These are phyloP conservation scores for Salvia hispanica DNA, from an alignment of 257 asterid species.

Conservation along the genomic window DNA sequence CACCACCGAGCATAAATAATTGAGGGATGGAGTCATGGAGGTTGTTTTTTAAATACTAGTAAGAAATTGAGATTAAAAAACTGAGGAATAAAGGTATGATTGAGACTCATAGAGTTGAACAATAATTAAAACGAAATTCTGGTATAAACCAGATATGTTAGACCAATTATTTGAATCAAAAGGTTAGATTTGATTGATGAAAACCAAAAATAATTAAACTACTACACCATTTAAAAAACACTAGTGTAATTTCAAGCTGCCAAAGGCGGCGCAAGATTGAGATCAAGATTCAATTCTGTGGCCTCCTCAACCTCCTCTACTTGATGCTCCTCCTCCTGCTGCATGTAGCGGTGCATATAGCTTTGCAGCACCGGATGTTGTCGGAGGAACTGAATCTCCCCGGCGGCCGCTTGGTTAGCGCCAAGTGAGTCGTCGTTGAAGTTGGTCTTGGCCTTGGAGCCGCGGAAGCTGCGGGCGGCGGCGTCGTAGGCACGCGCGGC, in stretches of 20 bases:
- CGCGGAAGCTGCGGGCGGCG: constrained; percentile 28
- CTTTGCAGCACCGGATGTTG: background rate
- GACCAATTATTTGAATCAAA: background rate
- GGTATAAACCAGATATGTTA: background rate
- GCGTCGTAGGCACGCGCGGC: constrained; percentile 37
- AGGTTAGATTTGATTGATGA: background rate
- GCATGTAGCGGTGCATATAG: background rate
- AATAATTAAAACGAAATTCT: too few species aligned
- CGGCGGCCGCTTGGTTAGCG: too few species aligned
- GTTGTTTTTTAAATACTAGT: too few species aligned
- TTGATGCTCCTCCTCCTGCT: constrained; percentile 11
- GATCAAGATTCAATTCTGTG: constrained; percentile 26
- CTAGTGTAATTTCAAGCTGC: constrained; percentile 3
- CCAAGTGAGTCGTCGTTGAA: constrained; percentile 27
- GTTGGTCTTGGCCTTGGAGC: constrained; percentile 30
- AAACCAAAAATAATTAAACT: background rate
- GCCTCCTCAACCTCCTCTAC: constrained; percentile 2
- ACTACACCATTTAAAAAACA: background rate
- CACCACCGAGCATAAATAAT: too few species aligned
- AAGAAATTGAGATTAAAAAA: too few species aligned
- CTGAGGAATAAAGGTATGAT: too few species aligned
- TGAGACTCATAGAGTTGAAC: too few species aligned
- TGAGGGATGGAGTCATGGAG: too few species aligned
- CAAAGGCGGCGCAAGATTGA: constrained; percentile 27
- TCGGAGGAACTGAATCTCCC: background rate